Evolutionary conservation across 2,329 filamentous ascomycete species (phyloP).

Genomic region (Microsporum audouinii): DNA sequence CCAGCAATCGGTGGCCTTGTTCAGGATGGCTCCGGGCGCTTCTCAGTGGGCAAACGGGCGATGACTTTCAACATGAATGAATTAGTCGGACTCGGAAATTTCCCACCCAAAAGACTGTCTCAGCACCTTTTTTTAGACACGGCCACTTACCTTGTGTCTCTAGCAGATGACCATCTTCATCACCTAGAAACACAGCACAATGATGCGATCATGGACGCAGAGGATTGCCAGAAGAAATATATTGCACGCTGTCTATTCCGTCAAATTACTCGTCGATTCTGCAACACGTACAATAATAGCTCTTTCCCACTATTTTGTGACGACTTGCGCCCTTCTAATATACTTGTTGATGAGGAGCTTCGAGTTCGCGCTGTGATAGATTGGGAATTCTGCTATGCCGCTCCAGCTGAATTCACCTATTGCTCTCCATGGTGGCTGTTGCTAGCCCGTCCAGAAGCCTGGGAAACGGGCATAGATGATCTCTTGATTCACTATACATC

Average conservation of each 20-base stretch:
- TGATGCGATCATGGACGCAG: constrained; percentile 26
- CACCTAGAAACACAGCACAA: constrained; percentile 35
- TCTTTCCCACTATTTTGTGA: constrained; percentile 24
- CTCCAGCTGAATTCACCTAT: constrained; percentile 15
- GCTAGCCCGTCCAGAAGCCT: constrained; percentile 11
- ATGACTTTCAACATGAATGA: constrained; percentile 13
- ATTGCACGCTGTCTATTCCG: constrained; percentile 35
- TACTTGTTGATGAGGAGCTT: constrained; percentile 18
- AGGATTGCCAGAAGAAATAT: constrained; percentile 37
- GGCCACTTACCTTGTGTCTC: constrained; percentile 8
- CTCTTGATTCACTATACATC: constrained; percentile 19
- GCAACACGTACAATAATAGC: constrained; percentile 14
- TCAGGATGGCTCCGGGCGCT: background rate
- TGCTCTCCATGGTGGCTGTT: constrained; percentile 17
- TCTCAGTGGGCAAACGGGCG: constrained; percentile 8
- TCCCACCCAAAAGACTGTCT: constrained; percentile 3
- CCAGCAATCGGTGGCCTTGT: constrained; percentile 13
- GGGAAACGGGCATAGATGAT: constrained; percentile 16
- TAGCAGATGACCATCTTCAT: constrained; percentile 9
- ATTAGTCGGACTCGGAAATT: constrained; percentile 9
- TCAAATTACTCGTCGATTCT: constrained; percentile 19
- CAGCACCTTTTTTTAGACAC: constrained; percentile 1
- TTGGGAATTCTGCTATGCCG: constrained; percentile 20
- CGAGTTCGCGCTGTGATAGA: constrained; percentile 18
- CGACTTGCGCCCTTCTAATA: constrained; percentile 22